Evolutionary conservation across 208 protist genomes (phyloP).

Genomic region (Tritrichomonas foetus): DNA sequence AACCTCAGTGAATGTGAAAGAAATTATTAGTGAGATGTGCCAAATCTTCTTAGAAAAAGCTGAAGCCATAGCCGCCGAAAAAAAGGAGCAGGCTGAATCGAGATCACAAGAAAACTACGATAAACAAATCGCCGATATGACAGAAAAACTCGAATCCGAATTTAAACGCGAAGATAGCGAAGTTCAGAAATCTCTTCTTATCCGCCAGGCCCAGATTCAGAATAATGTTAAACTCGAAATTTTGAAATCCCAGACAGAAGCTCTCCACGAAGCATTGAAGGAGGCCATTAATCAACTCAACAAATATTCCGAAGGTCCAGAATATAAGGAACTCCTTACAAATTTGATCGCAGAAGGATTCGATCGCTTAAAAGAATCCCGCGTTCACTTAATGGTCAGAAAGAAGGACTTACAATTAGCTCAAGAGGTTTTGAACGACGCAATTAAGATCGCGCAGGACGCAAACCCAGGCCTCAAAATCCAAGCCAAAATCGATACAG

Average conservation of each 20-base stretch:
- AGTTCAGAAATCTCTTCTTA: background rate
- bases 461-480: background rate
- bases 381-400: background rate
- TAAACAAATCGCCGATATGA: background rate
- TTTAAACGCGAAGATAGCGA: background rate
- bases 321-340: background rate
- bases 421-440: background rate
- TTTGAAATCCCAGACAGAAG: background rate
- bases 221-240: constrained; percentile 31
- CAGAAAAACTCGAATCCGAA: background rate
- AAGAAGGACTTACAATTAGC: background rate
- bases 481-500: background rate
- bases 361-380: background rate
- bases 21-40: background rate
- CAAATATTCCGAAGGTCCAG: background rate
- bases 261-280: background rate
- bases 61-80: background rate
- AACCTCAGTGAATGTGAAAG: too few relatives aligned
- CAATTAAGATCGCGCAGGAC: background rate
- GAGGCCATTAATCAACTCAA: background rate
- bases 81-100: background rate
- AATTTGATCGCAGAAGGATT: constrained; percentile 32
- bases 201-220: background rate
- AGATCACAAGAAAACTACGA: background rate
- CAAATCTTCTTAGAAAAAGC: background rate